Evolutionary conservation across 2,329 filamentous ascomycete genomes (phyloP).

Genomic region (Sporothrix globosa): DNA sequence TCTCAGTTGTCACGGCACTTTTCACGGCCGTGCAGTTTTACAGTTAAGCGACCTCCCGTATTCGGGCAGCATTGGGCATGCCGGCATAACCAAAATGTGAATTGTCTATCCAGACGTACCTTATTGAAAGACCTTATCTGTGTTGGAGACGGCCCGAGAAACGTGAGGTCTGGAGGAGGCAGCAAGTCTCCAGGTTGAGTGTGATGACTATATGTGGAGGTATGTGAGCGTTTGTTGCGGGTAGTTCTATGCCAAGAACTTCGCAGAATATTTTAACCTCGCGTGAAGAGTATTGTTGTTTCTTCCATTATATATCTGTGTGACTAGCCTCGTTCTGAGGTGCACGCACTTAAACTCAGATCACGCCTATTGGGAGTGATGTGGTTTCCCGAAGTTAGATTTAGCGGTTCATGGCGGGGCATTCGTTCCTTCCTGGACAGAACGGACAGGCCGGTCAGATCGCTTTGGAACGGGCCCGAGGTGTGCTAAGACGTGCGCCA

Average conservation of each 20-base stretch:
- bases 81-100: not conserved
- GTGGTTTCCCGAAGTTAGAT: not conserved
- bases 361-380: not conserved
- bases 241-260: not conserved
- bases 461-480: not conserved
- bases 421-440: slow-evolving; percentile 6
- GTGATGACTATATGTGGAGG: not conserved
- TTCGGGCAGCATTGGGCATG: slow-evolving; percentile 29
- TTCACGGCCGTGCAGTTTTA: not conserved
- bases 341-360: not conserved
- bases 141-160: not conserved
- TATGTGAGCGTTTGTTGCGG: not conserved
- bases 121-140: not conserved
- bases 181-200: not conserved
- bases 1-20: not conserved
- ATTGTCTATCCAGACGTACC: not conserved
- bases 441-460: slow-evolving; percentile 19
- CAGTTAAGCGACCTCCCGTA: slow-evolving; percentile 8
- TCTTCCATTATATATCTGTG: not conserved
- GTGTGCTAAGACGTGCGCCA: slow-evolving; percentile 3
- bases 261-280: not conserved
- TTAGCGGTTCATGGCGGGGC: slow-evolving; percentile 25
- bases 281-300: not conserved
- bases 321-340: not conserved
- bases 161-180: not conserved